Evolutionary conservation across 2,329 filamentous ascomycete genomes (phyloP).

Genomic region (Curvularia lunata): DNA sequence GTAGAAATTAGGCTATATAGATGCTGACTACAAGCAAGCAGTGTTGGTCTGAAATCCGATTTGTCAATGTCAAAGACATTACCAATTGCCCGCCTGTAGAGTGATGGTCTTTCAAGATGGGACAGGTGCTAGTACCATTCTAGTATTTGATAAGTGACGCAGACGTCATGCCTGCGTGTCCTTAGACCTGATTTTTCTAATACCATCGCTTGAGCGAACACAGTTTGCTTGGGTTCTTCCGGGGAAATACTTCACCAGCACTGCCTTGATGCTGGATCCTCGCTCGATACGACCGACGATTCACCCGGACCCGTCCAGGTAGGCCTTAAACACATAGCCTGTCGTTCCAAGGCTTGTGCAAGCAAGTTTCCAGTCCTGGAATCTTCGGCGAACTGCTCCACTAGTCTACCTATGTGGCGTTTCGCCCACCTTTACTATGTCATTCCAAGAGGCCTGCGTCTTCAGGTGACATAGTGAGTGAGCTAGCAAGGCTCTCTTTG

Average conservation of each 20-base stretch:
- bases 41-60: neutral
- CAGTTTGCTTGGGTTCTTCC: neutral
- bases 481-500: neutral
- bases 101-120: neutral
- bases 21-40: constrained; percentile 3
- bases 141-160: neutral
- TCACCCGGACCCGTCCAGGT: neutral
- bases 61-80: neutral
- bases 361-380: neutral
- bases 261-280: neutral
- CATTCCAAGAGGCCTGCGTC: neutral
- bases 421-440: neutral
- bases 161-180: neutral
- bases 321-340: neutral
- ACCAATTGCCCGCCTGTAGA: neutral
- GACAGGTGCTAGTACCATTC: neutral
- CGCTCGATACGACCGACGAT: neutral
- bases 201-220: neutral
- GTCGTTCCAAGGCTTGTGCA: neutral
- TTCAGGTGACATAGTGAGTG: neutral
- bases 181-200: neutral
- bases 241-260: neutral
- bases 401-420: neutral
- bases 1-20: constrained; percentile 9
- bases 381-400: neutral